phyloP scores from a whole-genome alignment of 352 stramenopile species.

The Globisporangium radiosum region DNA sequence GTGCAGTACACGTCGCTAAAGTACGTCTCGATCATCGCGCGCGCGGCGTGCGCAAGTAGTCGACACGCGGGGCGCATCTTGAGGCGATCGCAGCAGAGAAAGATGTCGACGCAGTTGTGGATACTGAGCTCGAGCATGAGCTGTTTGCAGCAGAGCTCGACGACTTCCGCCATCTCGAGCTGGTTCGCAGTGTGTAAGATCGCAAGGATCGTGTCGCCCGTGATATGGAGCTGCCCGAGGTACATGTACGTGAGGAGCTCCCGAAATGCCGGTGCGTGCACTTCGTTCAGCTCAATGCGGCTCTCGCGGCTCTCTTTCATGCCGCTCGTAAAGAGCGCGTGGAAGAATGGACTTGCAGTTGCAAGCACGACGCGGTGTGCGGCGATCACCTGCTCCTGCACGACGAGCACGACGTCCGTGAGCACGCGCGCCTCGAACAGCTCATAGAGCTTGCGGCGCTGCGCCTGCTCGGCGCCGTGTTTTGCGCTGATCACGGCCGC shows the following conservation, averaged over 20 bases:
- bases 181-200: conserved; percentile 62
- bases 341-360: conserved; percentile 60
- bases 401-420: conserved; percentile 58
- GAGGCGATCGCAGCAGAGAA: conserved; percentile 52
- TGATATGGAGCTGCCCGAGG: conserved; percentile 42
- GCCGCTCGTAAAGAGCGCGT: conserved; percentile 66
- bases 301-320: conserved; percentile 49
- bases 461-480: conserved; percentile 15
- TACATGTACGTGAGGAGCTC: conserved; percentile 70
- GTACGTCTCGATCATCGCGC: conserved; percentile 60
- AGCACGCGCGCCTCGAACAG: conserved; percentile 42
- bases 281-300: conserved; percentile 43
- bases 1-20: conserved; percentile 47
- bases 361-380: conserved; percentile 63
- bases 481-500: conserved; percentile 10
- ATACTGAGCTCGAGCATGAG: conserved; percentile 64
- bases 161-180: conserved; percentile 59
- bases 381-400: conserved; percentile 34
- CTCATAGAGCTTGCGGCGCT: conserved; percentile 39
- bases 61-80: conserved; percentile 40
- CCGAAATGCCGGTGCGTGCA: conserved; percentile 36
- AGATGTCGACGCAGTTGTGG: conserved; percentile 70
- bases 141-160: conserved; percentile 68
- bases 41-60: conserved; percentile 43
- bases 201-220: conserved; percentile 52